Evolutionary conservation across 257 asterid species (phyloP).

Genomic region (Solanum phureja): DNA sequence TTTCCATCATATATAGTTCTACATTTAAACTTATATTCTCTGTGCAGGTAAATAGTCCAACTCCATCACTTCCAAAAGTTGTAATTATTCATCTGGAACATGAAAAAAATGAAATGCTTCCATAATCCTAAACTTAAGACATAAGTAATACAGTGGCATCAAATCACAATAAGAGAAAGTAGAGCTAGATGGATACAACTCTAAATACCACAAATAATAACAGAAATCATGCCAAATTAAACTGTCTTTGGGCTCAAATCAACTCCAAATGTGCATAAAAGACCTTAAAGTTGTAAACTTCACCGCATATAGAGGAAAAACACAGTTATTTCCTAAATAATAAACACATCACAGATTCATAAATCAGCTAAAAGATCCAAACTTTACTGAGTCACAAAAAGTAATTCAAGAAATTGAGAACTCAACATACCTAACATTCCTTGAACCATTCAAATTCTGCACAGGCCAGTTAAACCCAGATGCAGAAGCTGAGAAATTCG

Average conservation of each 20-base stretch:
- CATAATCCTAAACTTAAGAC: neutral
- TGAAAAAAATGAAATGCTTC: neutral
- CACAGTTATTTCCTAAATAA: neutral
- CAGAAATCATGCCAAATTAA: neutral
- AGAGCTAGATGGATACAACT: neutral
- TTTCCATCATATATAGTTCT: neutral
- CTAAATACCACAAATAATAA: neutral
- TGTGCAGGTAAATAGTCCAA: neutral
- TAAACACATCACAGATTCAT: neutral
- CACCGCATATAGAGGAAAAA: neutral
- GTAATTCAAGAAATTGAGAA: neutral
- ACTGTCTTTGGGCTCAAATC: neutral
- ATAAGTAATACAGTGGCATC: neutral
- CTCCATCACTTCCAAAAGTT: neutral
- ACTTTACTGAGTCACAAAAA: neutral
- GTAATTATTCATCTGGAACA: neutral
- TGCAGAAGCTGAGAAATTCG: conserved; percentile 39
- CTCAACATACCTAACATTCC: conserved; percentile 38
- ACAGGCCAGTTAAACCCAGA: conserved; percentile 66
- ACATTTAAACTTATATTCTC: neutral
- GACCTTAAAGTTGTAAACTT: neutral
- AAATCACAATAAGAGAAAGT: neutral
- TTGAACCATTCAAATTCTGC: conserved; percentile 50
- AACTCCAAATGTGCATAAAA: neutral
- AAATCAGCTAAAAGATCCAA: neutral